phyloP scores from a whole-genome alignment of 176 grass and related monocot genomes.

The Carex kokanica region DNA sequence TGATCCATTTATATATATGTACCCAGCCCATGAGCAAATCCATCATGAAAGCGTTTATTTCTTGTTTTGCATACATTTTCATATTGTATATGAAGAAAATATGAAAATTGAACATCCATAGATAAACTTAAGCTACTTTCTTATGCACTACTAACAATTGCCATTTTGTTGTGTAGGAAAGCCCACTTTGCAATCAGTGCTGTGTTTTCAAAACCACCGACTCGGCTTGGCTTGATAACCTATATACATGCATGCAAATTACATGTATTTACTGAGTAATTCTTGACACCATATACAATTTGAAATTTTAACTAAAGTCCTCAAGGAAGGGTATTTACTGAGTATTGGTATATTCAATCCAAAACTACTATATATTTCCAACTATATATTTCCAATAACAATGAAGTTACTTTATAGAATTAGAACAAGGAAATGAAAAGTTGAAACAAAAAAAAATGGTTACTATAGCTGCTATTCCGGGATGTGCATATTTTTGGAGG shows the following conservation, averaged over 20 bases:
- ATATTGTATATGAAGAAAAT: constrained; percentile 64
- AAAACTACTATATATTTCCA: not conserved
- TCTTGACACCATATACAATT: constrained; percentile 1
- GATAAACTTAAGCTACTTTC: constrained; percentile 92
- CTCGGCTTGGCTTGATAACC: constrained; percentile 93
- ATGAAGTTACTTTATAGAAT: constrained; percentile 31
- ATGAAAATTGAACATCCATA: constrained; percentile 71
- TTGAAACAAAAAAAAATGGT: constrained; percentile 43
- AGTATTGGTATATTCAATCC: too few relatives aligned
- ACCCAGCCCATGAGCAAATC: constrained; percentile 70
- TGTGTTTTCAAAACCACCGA: constrained; percentile 85
- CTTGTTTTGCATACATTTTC: constrained; percentile 51
- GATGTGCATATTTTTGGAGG: constrained; percentile 76
- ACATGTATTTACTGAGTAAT: not conserved
- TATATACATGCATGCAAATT: constrained; percentile 29
- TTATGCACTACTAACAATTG: constrained; percentile 79
- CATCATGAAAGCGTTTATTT: constrained; percentile 38
- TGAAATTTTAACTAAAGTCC: not conserved
- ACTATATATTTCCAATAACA: constrained; percentile 18
- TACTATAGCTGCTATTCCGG: constrained; percentile 90
- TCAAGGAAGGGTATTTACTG: not conserved
- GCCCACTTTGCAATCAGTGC: constrained; percentile 89
- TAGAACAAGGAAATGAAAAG: constrained; percentile 20
- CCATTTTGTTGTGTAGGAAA: constrained; percentile 75
- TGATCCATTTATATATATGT: constrained; percentile 97